Base-by-base conservation (phyloP, 148 eudicot genomes). In the Rhododendron simsii region DNA sequence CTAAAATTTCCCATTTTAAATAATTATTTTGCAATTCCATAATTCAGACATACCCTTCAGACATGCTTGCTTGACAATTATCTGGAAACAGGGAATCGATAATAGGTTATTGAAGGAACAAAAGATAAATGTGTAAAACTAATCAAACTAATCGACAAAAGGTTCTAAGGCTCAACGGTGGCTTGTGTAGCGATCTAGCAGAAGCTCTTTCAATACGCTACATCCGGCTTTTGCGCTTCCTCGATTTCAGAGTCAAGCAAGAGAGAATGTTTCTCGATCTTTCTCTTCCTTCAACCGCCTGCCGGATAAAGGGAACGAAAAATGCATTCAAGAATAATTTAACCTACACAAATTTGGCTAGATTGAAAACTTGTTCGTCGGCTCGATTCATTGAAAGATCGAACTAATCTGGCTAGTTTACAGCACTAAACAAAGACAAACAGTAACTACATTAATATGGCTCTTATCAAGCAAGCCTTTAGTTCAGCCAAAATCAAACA, bases 401-500 rank as follows among this genome's bases (percentile, higher is more conserved):
- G 9, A 59, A 59, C 65, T 59, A 59, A 59, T 18, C 2, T 0
- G 71, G 30, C 13, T n/a, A 9, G 71, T 2, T 65, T n/a, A n/a
- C 13, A 7, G 12, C 11, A 23, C 4, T 30, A 71, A 71, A 71
- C 76, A 71, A 30, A 71, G 18, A 69, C 37, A 69, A 69, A 28
- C 4, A 1, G 15, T 28, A 13, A 69, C 75, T 0, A 9, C 37
- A 14, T 71, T 71, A 30, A 30, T 44, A 16, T 23, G 21, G 74
- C 37, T 71, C 39, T 57, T 39, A 55, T 71, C 41, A 26, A 61
- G 74, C 83, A 85, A 76, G n/a, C 28, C 23, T 39, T 77, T 37
- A 77, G 73, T 44, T 39, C 20, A 57, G 41, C 69, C 21, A 65
- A 86, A 87, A 75, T 44, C 73, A 77, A 75, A 73, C 85, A 82